These are phyloP conservation scores for Thelonectria olida DNA, from an alignment of 2,329 filamentous ascomycete species.

Conservation along the genomic window DNA sequence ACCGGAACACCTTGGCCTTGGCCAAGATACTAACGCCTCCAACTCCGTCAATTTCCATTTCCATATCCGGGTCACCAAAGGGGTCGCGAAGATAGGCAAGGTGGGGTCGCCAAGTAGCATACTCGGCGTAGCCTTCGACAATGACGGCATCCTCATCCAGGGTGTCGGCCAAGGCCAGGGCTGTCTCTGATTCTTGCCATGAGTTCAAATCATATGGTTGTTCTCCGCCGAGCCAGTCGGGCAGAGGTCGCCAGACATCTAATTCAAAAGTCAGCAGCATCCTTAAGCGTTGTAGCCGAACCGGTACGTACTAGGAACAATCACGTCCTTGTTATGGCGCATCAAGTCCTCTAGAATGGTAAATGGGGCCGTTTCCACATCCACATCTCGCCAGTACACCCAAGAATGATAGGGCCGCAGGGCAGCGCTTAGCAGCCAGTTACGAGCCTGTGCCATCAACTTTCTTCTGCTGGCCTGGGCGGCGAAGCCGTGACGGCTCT, in stretches of 20 bases:
- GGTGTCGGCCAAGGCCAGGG: slow-evolving; percentile 90
- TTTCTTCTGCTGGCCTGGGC: slow-evolving; percentile 94
- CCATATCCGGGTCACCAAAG: slow-evolving; percentile 97
- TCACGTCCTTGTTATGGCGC: slow-evolving; percentile 98
- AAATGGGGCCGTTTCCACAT: slow-evolving; percentile 96
- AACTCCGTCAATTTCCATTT: slow-evolving; percentile 99
- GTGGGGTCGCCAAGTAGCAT: slow-evolving; percentile 97
- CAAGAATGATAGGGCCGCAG: slow-evolving; percentile 95
- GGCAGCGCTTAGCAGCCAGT: slow-evolving; percentile 95
- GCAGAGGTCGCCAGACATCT: slow-evolving; percentile 98
- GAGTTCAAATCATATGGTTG: slow-evolving; percentile 99
- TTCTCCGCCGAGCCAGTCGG: slow-evolving; percentile 98
- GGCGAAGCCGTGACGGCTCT: slow-evolving; percentile 96
- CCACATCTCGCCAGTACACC: slow-evolving; percentile 99
- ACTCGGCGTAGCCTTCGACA: slow-evolving; percentile 98
- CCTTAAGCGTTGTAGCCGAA: neutral
- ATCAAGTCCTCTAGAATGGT: slow-evolving; percentile 98
- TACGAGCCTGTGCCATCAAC: slow-evolving; percentile 96
- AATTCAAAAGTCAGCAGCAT: slow-evolving; percentile 37
- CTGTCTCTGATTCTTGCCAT: slow-evolving; percentile 99
- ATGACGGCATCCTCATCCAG: slow-evolving; percentile 98
- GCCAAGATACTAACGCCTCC: slow-evolving; percentile 97
- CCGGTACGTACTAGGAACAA: slow-evolving; percentile 86
- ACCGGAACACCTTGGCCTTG: slow-evolving; percentile 93
- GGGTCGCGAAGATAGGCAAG: slow-evolving; percentile 95